Evolutionary conservation across 2,329 filamentous ascomycete genomes (phyloP).

Genomic region (Orbilia brochopaga): DNA sequence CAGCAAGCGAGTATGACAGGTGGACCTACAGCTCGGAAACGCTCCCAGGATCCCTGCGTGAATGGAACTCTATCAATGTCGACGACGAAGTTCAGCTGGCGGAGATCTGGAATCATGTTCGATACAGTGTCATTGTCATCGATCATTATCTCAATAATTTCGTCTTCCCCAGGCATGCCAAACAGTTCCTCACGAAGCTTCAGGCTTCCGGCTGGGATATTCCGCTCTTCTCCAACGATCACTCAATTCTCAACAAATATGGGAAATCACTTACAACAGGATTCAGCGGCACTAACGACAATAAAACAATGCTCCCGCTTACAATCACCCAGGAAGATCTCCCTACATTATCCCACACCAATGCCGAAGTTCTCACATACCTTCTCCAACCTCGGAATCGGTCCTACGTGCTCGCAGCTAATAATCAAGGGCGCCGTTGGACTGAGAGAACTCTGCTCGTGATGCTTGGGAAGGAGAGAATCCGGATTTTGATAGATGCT

Average conservation of each 20-base stretch:
- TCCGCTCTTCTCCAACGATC: constrained; percentile 59
- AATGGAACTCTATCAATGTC: constrained; percentile 67
- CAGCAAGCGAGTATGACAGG: constrained; percentile 64
- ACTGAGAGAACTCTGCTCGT: constrained; percentile 61
- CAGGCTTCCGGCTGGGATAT: constrained; percentile 73
- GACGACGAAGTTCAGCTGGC: constrained; percentile 64
- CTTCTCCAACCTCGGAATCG: constrained; percentile 64
- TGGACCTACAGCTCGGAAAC: constrained; percentile 59
- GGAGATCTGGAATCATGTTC: constrained; percentile 63
- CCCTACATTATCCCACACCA: constrained; percentile 65
- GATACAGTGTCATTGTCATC: constrained; percentile 62
- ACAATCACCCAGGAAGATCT: constrained; percentile 69
- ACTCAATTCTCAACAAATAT: constrained; percentile 13
- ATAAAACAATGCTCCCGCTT: constrained; percentile 66
- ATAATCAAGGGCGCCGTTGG: constrained; percentile 57
- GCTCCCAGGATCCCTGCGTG: constrained; percentile 61
- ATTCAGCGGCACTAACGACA: constrained; percentile 76
- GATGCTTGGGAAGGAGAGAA: constrained; percentile 57
- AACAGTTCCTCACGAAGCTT: constrained; percentile 69
- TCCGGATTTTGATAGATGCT: constrained; percentile 68
- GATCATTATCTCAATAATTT: constrained; percentile 69
- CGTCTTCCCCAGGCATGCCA: constrained; percentile 70
- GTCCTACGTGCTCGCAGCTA: constrained; percentile 59
- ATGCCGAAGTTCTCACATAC: constrained; percentile 68
- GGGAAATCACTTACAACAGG: constrained; percentile 64